phyloP scores from a whole-genome alignment of 257 asterid species.

The Capsicum rhomboideum region DNA sequence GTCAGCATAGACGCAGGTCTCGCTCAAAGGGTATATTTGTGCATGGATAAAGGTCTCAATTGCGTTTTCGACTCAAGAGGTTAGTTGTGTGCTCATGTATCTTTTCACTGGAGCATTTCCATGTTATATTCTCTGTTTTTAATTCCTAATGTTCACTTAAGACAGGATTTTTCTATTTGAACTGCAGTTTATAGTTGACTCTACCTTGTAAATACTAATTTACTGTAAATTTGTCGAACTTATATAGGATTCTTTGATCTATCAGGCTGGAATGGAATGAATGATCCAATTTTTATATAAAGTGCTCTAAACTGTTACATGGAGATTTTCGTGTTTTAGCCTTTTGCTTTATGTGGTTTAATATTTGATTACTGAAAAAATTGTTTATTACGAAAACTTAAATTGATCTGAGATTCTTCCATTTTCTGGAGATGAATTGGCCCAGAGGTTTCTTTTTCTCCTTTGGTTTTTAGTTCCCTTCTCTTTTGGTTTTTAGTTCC shows the following conservation, averaged over 20 bases:
- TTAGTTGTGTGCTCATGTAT: slow-evolving; percentile 7
- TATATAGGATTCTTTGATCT: background rate
- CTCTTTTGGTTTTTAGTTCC: no score
- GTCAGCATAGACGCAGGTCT: slow-evolving; percentile 52
- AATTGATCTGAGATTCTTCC: background rate
- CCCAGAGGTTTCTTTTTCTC: background rate
- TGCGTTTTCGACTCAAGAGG: slow-evolving; percentile 89
- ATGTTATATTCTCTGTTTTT: background rate
- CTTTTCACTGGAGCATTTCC: background rate
- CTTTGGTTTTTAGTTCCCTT: background rate
- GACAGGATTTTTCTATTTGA: background rate
- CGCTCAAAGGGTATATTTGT: slow-evolving; percentile 60
- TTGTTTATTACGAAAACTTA: background rate
- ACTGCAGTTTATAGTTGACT: background rate
- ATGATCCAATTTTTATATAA: background rate
- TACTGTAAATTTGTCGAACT: background rate
- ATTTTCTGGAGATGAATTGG: background rate
- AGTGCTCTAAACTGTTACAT: background rate
- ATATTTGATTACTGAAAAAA: background rate
- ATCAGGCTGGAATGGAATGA: background rate
- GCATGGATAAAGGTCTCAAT: slow-evolving; percentile 65
- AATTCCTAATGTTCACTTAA: background rate
- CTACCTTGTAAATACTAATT: background rate
- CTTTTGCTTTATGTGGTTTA: background rate
- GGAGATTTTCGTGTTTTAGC: background rate